Conservation (phyloP, 2,329 filamentous ascomycete species). For the Fusarium verticillioides region DNA sequence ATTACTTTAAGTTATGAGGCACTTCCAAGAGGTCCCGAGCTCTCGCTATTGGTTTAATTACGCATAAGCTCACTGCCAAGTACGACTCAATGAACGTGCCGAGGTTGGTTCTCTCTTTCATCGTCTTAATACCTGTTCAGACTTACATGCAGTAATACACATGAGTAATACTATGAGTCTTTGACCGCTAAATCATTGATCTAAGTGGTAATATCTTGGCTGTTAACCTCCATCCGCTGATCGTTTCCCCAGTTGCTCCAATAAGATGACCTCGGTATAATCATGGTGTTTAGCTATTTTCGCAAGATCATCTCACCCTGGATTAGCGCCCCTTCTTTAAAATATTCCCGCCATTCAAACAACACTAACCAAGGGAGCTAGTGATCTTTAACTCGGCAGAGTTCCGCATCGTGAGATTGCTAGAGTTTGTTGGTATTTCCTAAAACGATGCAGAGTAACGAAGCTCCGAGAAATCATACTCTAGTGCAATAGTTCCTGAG, state of each 20-base stretch:
- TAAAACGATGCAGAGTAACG: conserved; percentile 12
- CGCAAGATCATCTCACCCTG: not conserved
- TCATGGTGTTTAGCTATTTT: not conserved
- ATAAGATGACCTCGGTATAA: not conserved
- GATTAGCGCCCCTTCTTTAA: not conserved
- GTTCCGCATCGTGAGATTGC: not conserved
- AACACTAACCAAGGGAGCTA: not conserved
- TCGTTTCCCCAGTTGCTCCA: not conserved
- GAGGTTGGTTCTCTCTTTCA: not conserved
- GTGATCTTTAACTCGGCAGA: not conserved
- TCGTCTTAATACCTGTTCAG: no score
- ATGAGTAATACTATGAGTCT: accelerated
- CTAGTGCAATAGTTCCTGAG: not conserved
- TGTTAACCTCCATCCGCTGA: not conserved
- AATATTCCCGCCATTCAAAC: not conserved
- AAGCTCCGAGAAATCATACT: not conserved
- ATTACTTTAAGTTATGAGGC: accelerated
- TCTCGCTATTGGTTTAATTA: not conserved
- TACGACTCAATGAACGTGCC: not conserved
- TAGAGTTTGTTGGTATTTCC: not conserved
- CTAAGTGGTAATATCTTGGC: not conserved
- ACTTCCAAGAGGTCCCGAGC: not conserved
- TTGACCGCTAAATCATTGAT: not conserved
- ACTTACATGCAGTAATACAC: accelerated
- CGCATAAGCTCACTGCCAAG: not conserved